A percentile compares a stretch with the other conserved stretches of the same genome.
phyloP scores from a whole-genome alignment of 2,329 filamentous ascomycete species.

The Fusarium graminum region DNA sequence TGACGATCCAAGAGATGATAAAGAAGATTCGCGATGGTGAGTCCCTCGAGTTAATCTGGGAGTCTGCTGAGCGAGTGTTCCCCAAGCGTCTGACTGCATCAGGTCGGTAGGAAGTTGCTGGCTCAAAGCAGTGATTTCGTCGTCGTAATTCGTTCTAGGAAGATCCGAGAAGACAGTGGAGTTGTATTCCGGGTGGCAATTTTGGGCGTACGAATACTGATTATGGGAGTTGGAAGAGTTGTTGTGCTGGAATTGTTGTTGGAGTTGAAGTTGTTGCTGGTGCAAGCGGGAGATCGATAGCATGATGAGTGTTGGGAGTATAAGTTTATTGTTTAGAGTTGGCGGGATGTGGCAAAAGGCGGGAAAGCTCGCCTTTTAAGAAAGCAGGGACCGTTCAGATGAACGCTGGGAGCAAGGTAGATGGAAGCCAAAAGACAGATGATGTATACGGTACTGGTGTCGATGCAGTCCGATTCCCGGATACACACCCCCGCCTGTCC shows the following conservation, averaged over 20 bases:
- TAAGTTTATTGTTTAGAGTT: conserved; percentile 43
- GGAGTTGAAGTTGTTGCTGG: conserved; percentile 46
- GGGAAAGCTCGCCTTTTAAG: conserved; percentile 47
- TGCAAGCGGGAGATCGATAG: conserved; percentile 50
- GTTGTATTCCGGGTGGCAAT: conserved; percentile 40
- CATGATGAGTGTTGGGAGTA: conserved; percentile 46
- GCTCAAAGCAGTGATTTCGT: conserved; percentile 46
- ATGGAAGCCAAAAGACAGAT: conserved; percentile 42
- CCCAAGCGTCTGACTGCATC: conserved; percentile 61
- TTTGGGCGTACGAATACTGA: conserved; percentile 35
- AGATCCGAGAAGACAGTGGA: conserved; percentile 37
- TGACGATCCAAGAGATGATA: conserved; percentile 72
- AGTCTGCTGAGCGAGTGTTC: conserved; percentile 54
- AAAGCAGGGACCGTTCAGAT: conserved; percentile 33
- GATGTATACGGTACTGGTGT: conserved; percentile 31
- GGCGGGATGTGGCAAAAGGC: conserved; percentile 44
- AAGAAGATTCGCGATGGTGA: conserved; percentile 72
- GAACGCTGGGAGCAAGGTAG: conserved; percentile 23
- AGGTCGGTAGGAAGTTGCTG: conserved; percentile 47
- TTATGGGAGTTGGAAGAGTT: conserved; percentile 41
- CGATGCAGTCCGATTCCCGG: conserved; percentile 11
- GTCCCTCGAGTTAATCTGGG: conserved; percentile 56
- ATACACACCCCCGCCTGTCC: conserved; percentile 14
- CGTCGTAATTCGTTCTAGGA: conserved; percentile 42
- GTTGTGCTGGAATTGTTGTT: conserved; percentile 49